Base-by-base conservation (phyloP, 1,284 basidiomycete species). In the Wolfiporia cocos region DNA sequence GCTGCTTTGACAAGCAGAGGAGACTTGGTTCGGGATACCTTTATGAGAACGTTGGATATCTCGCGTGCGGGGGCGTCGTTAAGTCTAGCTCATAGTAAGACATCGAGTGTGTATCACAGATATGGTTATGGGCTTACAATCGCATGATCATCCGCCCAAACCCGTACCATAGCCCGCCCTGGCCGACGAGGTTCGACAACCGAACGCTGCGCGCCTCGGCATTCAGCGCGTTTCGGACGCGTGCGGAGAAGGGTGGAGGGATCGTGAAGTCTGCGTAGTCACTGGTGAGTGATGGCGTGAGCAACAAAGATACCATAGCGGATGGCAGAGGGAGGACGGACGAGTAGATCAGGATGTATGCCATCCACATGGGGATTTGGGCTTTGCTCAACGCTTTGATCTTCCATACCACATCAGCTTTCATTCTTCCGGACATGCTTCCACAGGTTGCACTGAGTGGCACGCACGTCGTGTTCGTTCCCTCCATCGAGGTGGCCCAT, bases 401-500 rank as follows among this genome's bases (percentile, higher is more conserved):
- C 90, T 89, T 41, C 14, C 9, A 3, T 18, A 32, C 2, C 17
- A 17, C 15, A 28, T 28, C 14, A 11, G 14, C 3, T n/a, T 18
- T 37, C 23, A 37, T 3, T n/a, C n/a, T n/a, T n/a, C n/a, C n/a
- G n/a, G n/a, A n/a, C n/a, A n/a, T n/a, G n/a, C 26, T 18, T 33
- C 9, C 50, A 14, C 36, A 39, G 31, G 9, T 18, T 43, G 49
- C 17, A 17, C 14, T 22, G 5, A 15, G 6, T 14, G 17, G 45
- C 17, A 58, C 78, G 51, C 66, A 87, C 90, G 61, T 94, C 81
- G 55, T 77, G 75, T 39, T 92, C 87, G 37, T 76, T 76, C 22
- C 88, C 86, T 24, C 90, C 88, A 42, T 86, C 87, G 12, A 94
- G 74, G 57, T 92, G 89, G 0, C 92, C 92, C 70, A 94, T 80